Evolutionary conservation across 495 filamentous ascomycete species (phyloP), one percentile per base, ranked within the genome.

Genomic region (Aspergillus asperescens): DNA sequence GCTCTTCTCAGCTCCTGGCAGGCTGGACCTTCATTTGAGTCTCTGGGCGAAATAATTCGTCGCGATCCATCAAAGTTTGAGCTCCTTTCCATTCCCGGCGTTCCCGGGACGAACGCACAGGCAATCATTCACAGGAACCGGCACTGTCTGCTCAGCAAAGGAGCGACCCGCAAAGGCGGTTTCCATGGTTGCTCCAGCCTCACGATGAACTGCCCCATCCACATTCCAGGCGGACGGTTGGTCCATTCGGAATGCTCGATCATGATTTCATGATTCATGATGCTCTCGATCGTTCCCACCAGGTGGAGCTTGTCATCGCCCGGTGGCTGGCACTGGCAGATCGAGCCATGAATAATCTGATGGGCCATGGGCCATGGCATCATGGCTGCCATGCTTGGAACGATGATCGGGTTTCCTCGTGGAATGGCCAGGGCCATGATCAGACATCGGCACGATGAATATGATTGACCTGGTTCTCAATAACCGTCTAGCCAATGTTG

Each of bases 281-380:
- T 37, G 28, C 19, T 54, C 41, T 50, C 49, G 58, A 60, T 60
- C 57, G 57, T 34, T 13, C 13, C 4, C n/a, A n/a, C n/a, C n/a
- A n/a, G 19, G 53, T 56, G 53, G 54, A 50, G 44, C 44, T 31
- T 24, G 19, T 38, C 32, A 50, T 50, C 34, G 8, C 42, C 29
- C 42, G 42, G 38, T 55, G 48, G 49, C 29, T 49, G n/a, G n/a
- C n/a, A n/a, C n/a, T n/a, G n/a, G 48, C 37, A 29, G 45, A 42
- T 47, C 58, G 42, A 57, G 58, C 50, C 53, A 48, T 51, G 48
- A 39, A n/a, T n/a, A n/a, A n/a, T n/a, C n/a, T n/a, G n/a, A n/a
- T n/a, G n/a, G n/a, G n/a, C n/a, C n/a, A n/a, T n/a, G n/a, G n/a
- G n/a, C n/a, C n/a, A n/a, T n/a, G n/a, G n/a, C n/a, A n/a, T n/a